These are phyloP conservation scores for Populus ilicifolia DNA, from an alignment of 345 rosid species.

Conservation along the genomic window DNA sequence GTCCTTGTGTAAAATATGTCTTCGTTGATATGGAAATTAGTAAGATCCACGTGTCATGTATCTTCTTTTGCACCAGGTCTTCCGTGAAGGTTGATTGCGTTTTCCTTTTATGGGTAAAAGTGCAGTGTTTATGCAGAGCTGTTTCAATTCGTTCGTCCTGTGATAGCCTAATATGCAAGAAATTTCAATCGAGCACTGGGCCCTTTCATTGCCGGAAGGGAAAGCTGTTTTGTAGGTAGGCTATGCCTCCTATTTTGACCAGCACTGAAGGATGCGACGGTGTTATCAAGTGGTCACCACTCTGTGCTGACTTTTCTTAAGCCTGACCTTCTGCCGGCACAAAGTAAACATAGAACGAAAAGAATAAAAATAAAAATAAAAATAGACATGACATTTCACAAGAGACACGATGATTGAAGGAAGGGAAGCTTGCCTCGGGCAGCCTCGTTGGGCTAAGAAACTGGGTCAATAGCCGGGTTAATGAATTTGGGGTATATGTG, in stretches of 20 bases:
- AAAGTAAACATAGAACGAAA: neutral
- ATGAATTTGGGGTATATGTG: too few relatives aligned
- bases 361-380: neutral
- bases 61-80: neutral
- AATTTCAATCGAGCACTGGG: neutral
- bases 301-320: neutral
- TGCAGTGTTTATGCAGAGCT: too few relatives aligned
- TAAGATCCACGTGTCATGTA: neutral
- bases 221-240: neutral
- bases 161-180: too few relatives aligned
- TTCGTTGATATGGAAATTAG: neutral
- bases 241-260: neutral
- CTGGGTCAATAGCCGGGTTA: conserved; percentile 1
- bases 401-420: too few relatives aligned
- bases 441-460: conserved; percentile 6
- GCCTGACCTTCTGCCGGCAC: neutral
- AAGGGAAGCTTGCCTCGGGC: too few relatives aligned
- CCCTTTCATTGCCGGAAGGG: neutral
- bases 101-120: too few relatives aligned
- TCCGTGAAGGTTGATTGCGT: neutral
- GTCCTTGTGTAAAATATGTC: neutral
- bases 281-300: neutral
- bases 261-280: neutral
- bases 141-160: too few relatives aligned
- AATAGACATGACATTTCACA: neutral